These are phyloP conservation scores for Puccinia coronata DNA, from an alignment of 1,284 basidiomycete genomes.

Conservation along the genomic window DNA sequence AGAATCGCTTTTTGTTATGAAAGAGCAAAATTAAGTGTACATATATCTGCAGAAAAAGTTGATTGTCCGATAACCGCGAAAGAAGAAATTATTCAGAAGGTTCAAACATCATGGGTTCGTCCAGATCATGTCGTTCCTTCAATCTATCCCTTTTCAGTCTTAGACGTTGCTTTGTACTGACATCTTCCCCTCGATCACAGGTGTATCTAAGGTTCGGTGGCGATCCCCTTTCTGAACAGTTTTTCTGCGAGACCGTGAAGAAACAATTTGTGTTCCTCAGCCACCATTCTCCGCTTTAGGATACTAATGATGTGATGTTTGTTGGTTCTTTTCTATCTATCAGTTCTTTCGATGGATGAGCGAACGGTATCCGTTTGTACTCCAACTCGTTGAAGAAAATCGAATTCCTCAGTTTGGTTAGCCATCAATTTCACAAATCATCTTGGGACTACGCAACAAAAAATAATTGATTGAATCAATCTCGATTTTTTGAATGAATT, in stretches of 20 bases:
- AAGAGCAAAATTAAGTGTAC: no score
- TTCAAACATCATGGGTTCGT: no score
- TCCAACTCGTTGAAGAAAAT: slow-evolving; percentile 94
- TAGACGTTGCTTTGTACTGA: no score
- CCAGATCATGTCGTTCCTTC: no score
- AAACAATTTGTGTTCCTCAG: background rate
- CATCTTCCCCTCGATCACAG: background rate
- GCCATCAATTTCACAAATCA: background rate
- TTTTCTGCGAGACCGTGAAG: background rate
- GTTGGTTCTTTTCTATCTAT: no score
- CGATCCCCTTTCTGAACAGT: background rate
- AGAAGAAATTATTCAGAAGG: no score
- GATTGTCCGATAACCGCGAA: no score
- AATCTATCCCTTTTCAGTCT: no score
- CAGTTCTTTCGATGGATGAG: slow-evolving; percentile 66
- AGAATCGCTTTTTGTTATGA: no score
- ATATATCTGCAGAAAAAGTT: no score
- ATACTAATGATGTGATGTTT: background rate
- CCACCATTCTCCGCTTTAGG: background rate
- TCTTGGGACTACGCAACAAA: background rate
- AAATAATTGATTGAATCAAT: background rate
- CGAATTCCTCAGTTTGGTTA: slow-evolving; percentile 79
- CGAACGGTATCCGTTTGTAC: slow-evolving; percentile 96
- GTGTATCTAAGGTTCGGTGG: slow-evolving; percentile 31
- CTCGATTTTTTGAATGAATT: background rate